A percentile compares a stretch with the other conserved stretches of the same genome.
These are phyloP conservation scores for sunflower (Helianthus annuus) DNA, from an alignment of 129 eudicot genomes.

Conservation along the genomic window HanXRQr2.0-SUNRISE NC_035437.2:175212914-175213413, in stretches of 20 bases:
- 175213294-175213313: slow-evolving; percentile 22
- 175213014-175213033: too few species aligned
- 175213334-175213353: slow-evolving; percentile 13
- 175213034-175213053: too few species aligned
- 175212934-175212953: too few species aligned
- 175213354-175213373: not conserved
- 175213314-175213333: slow-evolving; percentile 14
- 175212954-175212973: too few species aligned
- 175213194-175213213: slow-evolving; percentile 33
- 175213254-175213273: slow-evolving; percentile 29
- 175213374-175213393: slow-evolving; percentile 17
- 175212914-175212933: too few species aligned
- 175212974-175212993: too few species aligned
- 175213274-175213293: slow-evolving; percentile 5
- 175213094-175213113: too few species aligned
- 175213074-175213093: too few species aligned
- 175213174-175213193: slow-evolving; percentile 22
- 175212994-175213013: too few species aligned
- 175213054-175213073: too few species aligned
- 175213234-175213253: slow-evolving; percentile 25
- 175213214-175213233: slow-evolving; percentile 44
- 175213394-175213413: slow-evolving; percentile 28
- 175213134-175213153: not conserved
- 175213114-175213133: not conserved
- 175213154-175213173: slow-evolving; percentile 11